Conservation (phyloP, 768 basidiomycete species). For the Cyclocybe cylindracea region DNA sequence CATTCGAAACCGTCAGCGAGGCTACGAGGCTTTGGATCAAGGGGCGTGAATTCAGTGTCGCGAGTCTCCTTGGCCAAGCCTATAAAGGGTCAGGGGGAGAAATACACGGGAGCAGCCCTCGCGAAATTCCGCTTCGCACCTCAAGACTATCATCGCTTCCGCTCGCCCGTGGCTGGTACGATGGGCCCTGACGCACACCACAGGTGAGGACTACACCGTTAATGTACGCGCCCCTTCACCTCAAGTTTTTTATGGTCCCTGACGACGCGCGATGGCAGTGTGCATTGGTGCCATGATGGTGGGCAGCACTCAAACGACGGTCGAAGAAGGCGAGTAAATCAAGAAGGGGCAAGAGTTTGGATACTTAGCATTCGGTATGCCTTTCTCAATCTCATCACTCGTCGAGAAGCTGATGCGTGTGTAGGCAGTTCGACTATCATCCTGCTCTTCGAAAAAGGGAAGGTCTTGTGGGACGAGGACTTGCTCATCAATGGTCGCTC, state of each 20-base stretch:
- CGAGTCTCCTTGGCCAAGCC: constrained; percentile 73
- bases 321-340: constrained; percentile 81
- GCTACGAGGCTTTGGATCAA: constrained; percentile 97
- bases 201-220: constrained; percentile 96
- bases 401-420: no score
- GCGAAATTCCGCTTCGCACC: constrained; percentile 94
- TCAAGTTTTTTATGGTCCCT: not conserved
- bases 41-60: constrained; percentile 88
- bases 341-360: constrained; percentile 88
- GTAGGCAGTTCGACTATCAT: no score
- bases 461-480: no score
- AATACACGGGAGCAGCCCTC: constrained; percentile 78
- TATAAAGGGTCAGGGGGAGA: constrained; percentile 70
- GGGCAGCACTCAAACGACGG: constrained; percentile 84
- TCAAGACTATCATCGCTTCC: constrained; percentile 96
- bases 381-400: no score
- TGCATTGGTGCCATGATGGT: constrained; percentile 97
- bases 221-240: constrained; percentile 69
- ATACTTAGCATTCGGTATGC: constrained; percentile 91
- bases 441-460: no score
- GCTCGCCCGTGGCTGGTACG: constrained; percentile 80
- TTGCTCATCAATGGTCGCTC: no score
- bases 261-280: constrained; percentile 79
- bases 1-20: constrained; percentile 82
- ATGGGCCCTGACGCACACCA: constrained; percentile 81